These are phyloP conservation scores for Mucor plumbeus DNA, from an alignment of 371 early-diverging fungal species.

Conservation along the genomic window DNA sequence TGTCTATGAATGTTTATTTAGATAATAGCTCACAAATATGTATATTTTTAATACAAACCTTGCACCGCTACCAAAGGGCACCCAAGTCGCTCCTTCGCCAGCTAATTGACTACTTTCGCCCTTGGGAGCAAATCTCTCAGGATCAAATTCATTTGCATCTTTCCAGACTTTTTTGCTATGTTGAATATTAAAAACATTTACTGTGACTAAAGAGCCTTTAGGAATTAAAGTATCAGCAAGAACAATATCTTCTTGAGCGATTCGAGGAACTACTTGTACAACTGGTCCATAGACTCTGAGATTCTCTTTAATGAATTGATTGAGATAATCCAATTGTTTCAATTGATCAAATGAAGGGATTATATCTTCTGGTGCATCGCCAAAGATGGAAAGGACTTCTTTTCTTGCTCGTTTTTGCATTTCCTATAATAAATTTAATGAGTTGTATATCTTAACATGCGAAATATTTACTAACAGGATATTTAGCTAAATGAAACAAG, in stretches of 20 bases:
- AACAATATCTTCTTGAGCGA: conserved; percentile 30
- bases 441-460: not conserved
- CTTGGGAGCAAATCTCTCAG: conserved; percentile 49
- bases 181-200: conserved; percentile 44
- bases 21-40: too few species aligned
- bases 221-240: conserved; percentile 45
- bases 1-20: conserved; percentile 26
- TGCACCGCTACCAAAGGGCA: conserved; percentile 58
- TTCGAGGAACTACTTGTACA: conserved; percentile 9
- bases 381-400: conserved; percentile 16
- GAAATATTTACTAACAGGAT: conserved; percentile 40
- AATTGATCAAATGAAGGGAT: conserved; percentile 44
- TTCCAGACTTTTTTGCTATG: conserved; percentile 26
- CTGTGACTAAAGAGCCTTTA: conserved; percentile 40
- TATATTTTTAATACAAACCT: not conserved
- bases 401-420: conserved; percentile 26
- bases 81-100: conserved; percentile 41
- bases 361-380: conserved; percentile 15
- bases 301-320: conserved; percentile 41
- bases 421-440: conserved; percentile 11
- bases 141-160: conserved; percentile 22
- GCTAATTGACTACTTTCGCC: conserved; percentile 28
- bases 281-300: conserved; percentile 19
- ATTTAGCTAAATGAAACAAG: conserved; percentile 24
- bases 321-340: conserved; percentile 47